These are phyloP conservation scores for Pseudocercospora fijiensis DNA, from an alignment of 2,329 filamentous ascomycete genomes.

Conservation along the genomic window DNA sequence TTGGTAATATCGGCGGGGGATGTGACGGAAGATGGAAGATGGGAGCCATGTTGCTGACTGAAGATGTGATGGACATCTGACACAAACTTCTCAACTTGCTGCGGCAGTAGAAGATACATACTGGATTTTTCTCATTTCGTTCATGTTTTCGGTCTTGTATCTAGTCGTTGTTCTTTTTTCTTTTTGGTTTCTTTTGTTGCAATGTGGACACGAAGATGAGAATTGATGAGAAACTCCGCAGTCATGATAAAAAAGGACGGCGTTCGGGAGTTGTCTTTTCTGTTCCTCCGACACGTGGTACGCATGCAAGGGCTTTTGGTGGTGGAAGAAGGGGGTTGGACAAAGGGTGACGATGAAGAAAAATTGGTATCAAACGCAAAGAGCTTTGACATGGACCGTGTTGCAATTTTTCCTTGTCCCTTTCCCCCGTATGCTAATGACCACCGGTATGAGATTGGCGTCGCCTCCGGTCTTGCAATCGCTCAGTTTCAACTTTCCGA, in stretches of 20 bases:
- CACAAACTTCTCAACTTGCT: constrained; percentile 13
- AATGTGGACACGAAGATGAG: constrained; percentile 19
- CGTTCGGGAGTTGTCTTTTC: constrained; percentile 17
- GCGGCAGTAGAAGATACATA: constrained; percentile 15
- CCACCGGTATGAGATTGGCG: background rate
- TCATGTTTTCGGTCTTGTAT: constrained; percentile 16
- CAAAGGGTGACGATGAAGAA: constrained; percentile 8
- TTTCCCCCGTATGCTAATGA: background rate
- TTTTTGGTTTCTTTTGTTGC: constrained; percentile 19
- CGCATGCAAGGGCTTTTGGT: constrained; percentile 10
- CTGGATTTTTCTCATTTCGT: constrained; percentile 16
- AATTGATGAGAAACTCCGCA: constrained; percentile 13
- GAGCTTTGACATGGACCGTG: constrained; percentile 14
- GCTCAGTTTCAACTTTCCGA: no score
- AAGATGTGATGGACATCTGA: constrained; percentile 13
- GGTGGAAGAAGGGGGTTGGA: constrained; percentile 12
- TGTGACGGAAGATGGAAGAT: constrained; percentile 8
- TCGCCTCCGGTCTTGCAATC: background rate
- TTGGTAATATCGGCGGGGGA: constrained; percentile 13
- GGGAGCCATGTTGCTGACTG: constrained; percentile 12
- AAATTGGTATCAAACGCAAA: constrained; percentile 9
- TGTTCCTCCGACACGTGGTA: constrained; percentile 8
- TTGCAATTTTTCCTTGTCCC: constrained; percentile 12
- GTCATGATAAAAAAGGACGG: constrained; percentile 3
- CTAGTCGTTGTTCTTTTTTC: constrained; percentile 13